Percentiles rank a stretch among this genome's conserved stretches.
Conservation (phyloP, 768 basidiomycete genomes). For the Lyophyllum decastes region DNA sequence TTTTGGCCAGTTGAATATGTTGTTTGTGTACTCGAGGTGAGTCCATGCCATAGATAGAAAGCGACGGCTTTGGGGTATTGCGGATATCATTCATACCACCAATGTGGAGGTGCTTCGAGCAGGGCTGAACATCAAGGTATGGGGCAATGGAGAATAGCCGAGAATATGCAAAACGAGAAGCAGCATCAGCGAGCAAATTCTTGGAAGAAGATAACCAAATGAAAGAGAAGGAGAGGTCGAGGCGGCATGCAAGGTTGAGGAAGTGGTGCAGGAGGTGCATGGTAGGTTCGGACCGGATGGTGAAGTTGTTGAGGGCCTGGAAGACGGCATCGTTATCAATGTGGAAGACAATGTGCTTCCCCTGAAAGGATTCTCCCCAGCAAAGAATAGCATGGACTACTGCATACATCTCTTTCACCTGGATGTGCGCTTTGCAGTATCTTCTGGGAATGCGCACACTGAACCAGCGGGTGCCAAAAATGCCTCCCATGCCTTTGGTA, state of each 20-base stretch:
- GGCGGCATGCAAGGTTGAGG: not conserved
- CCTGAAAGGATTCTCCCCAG: not conserved
- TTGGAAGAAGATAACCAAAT: not conserved
- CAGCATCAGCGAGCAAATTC: conserved; percentile 18
- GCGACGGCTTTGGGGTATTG: conserved; percentile 17
- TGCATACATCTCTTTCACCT: not conserved
- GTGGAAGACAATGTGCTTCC: not conserved
- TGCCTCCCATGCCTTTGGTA: conserved; percentile 28
- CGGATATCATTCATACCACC: conserved; percentile 20
- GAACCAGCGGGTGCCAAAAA: not conserved
- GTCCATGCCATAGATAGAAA: conserved; percentile 18
- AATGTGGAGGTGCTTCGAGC: conserved; percentile 18
- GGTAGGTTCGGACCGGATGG: not conserved
- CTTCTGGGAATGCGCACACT: not conserved
- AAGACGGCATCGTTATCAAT: not conserved
- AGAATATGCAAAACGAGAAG: conserved; percentile 26
- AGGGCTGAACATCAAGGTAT: conserved; percentile 15
- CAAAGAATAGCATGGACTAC: conserved; percentile 1
- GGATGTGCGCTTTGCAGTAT: not conserved
- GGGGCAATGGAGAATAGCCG: conserved; percentile 25
- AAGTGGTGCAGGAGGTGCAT: not conserved
- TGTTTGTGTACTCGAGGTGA: conserved; percentile 28
- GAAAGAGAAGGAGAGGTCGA: conserved; percentile 1
- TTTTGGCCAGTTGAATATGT: conserved; percentile 31
- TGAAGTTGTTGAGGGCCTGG: conserved; percentile 16